A percentile compares a stretch with the other conserved stretches of the same genome.
phyloP scores from a whole-genome alignment of 345 rosid species.

The Iberis pinnata region DNA sequence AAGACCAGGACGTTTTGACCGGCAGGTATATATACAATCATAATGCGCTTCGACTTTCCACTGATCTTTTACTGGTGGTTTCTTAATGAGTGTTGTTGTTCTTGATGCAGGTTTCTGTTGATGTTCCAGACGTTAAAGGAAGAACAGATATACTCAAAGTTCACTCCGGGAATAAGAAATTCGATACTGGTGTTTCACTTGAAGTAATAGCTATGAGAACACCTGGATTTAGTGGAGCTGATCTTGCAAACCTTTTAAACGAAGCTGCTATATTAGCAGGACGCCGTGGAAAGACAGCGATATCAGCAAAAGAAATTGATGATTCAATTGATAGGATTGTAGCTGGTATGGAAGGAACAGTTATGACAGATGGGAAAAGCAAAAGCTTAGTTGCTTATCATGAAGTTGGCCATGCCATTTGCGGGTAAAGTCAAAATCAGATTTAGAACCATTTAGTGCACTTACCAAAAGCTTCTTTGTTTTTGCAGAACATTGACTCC shows the following conservation, averaged over 20 bases:
- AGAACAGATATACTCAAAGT: slow-evolving; percentile 91
- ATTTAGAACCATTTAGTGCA: background rate
- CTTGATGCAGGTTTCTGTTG: slow-evolving; percentile 66
- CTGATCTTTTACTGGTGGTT: background rate
- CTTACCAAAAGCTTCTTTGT: slow-evolving; percentile 2
- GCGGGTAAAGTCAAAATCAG: slow-evolving; percentile 60
- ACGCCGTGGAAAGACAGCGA: slow-evolving; percentile 70
- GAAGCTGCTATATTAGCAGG: slow-evolving; percentile 98
- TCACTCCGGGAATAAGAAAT: slow-evolving; percentile 82
- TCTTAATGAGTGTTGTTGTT: slow-evolving; percentile 16
- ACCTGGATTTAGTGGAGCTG: slow-evolving; percentile 97
- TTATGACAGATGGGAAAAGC: slow-evolving; percentile 95
- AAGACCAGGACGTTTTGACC: slow-evolving; percentile 93
- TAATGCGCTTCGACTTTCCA: background rate
- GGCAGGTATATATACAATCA: slow-evolving; percentile 48
- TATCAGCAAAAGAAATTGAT: slow-evolving; percentile 88
- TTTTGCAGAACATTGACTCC: slow-evolving; percentile 80
- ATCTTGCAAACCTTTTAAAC: slow-evolving; percentile 90
- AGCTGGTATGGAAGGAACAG: slow-evolving; percentile 99
- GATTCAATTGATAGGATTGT: slow-evolving; percentile 97
- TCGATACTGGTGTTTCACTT: slow-evolving; percentile 77
- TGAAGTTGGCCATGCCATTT: slow-evolving; percentile 94
- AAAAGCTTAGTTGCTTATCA: slow-evolving; percentile 96
- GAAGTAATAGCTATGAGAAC: slow-evolving; percentile 95
- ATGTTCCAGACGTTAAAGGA: slow-evolving; percentile 86